Percentiles rank a stretch among this genome's conserved stretches.
phyloP scores from a whole-genome alignment of 139 green algal genomes.

The Chlamydomonas urium region DNA sequence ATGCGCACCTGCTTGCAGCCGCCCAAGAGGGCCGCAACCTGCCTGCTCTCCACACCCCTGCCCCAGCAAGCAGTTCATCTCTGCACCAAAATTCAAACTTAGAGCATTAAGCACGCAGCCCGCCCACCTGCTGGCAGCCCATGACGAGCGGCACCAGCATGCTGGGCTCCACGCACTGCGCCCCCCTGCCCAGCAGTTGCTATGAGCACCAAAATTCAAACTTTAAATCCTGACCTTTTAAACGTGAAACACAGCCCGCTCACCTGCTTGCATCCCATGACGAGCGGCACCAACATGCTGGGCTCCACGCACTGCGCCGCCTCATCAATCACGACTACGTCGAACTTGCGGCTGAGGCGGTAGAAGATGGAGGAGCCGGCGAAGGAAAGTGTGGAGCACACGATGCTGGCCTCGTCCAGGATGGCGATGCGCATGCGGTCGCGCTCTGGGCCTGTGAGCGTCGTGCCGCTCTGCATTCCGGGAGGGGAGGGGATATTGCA shows the following conservation, averaged over 20 bases:
- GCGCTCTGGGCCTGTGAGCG: slow-evolving; percentile 22
- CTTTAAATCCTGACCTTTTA: too few relatives aligned
- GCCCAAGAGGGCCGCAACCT: too few relatives aligned
- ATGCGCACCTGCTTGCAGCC: too few relatives aligned
- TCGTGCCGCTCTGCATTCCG: background rate
- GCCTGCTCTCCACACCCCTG: too few relatives aligned
- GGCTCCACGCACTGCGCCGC: slow-evolving; percentile 79
- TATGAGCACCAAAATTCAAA: too few relatives aligned
- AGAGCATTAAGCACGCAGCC: too few relatives aligned
- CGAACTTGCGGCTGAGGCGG: slow-evolving; percentile 47
- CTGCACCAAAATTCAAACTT: too few relatives aligned
- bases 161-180: too few relatives aligned
- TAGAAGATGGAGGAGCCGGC: slow-evolving; percentile 40
- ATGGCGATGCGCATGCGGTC: slow-evolving; percentile 52
- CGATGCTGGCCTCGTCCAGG: slow-evolving; percentile 75
- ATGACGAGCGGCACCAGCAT: too few relatives aligned
- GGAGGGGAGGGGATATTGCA: background rate
- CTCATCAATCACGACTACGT: slow-evolving; percentile 73
- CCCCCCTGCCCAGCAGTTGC: too few relatives aligned
- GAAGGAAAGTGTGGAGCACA: slow-evolving; percentile 80
- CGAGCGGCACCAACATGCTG: slow-evolving; percentile 60
- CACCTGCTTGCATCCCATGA: slow-evolving; percentile 58
- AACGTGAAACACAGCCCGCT: background rate
- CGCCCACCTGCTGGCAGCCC: slow-evolving; percentile 43
- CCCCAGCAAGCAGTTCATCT: too few relatives aligned